Evolutionary conservation across 164 flowering plant genomes (phyloP).

Genomic region (Umbilicus rupestris): DNA sequence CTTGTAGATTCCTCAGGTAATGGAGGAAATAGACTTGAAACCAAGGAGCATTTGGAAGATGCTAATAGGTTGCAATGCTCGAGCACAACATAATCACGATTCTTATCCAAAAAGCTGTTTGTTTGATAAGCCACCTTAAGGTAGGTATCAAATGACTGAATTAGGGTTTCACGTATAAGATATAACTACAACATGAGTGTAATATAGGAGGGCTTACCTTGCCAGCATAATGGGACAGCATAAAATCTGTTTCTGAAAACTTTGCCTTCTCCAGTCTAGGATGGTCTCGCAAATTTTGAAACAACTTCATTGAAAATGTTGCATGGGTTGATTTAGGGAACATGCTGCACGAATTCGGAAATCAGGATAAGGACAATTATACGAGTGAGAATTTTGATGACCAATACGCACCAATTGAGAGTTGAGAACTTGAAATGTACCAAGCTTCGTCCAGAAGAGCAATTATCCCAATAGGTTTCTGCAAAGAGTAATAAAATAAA

Average conservation of each 20-base stretch:
- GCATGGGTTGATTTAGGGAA: conserved; percentile 93
- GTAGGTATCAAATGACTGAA: conserved; percentile 1
- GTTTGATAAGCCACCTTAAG: conserved; percentile 89
- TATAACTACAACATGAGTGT: neutral
- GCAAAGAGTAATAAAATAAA: conserved; percentile 24
- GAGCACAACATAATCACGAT: conserved; percentile 86
- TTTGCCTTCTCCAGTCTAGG: conserved; percentile 77
- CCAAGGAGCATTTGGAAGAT: conserved; percentile 74
- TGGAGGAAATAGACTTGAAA: conserved; percentile 76
- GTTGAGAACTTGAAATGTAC: conserved; percentile 28
- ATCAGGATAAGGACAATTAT: conserved; percentile 28
- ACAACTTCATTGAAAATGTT: conserved; percentile 79
- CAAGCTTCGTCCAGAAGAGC: conserved; percentile 92
- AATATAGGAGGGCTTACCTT: conserved; percentile 45
- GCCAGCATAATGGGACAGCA: conserved; percentile 92
- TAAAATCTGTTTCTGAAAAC: conserved; percentile 87
- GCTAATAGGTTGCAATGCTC: conserved; percentile 85
- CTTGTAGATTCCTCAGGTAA: conserved; percentile 71
- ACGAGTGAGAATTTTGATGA: neutral
- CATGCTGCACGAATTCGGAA: conserved; percentile 65
- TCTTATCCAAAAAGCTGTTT: conserved; percentile 78
- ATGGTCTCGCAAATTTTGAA: conserved; percentile 59
- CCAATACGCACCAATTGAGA: conserved; percentile 28
- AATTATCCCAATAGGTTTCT: conserved; percentile 89
- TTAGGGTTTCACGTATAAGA: neutral